Conservation (phyloP, 73 alveolate genomes). For the Durusdinium trenchii region DNA sequence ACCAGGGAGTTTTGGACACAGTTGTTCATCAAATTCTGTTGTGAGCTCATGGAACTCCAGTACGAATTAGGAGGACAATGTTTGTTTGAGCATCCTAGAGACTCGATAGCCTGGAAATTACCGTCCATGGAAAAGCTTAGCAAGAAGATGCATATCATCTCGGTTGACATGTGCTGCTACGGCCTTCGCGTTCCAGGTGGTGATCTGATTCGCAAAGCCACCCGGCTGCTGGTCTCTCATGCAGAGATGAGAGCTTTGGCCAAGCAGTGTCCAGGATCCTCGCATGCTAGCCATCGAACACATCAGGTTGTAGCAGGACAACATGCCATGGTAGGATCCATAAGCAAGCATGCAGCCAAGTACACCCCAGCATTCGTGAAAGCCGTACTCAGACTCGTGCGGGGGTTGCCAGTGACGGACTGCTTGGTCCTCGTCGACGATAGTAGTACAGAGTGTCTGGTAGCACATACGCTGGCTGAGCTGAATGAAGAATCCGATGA, state of each 20-base stretch:
- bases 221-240: constrained; percentile 23
- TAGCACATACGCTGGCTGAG: too few species aligned
- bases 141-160: neutral
- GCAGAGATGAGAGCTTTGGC: neutral
- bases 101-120: neutral
- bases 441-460: too few species aligned
- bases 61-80: neutral
- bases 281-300: too few species aligned
- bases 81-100: neutral
- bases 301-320: neutral
- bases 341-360: neutral
- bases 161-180: neutral
- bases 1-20: neutral
- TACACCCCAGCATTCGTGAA: neutral
- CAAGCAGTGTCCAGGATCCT: neutral
- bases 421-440: too few species aligned
- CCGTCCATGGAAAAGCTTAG: neutral
- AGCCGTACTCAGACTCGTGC: too few species aligned
- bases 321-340: neutral
- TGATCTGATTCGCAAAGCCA: neutral
- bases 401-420: too few species aligned
- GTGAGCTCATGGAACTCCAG: neutral
- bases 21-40: neutral
- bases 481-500: too few species aligned
- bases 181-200: neutral